Base-by-base conservation (phyloP, 768 basidiomycete genomes). In the Tubosaeta sp. region DNA sequence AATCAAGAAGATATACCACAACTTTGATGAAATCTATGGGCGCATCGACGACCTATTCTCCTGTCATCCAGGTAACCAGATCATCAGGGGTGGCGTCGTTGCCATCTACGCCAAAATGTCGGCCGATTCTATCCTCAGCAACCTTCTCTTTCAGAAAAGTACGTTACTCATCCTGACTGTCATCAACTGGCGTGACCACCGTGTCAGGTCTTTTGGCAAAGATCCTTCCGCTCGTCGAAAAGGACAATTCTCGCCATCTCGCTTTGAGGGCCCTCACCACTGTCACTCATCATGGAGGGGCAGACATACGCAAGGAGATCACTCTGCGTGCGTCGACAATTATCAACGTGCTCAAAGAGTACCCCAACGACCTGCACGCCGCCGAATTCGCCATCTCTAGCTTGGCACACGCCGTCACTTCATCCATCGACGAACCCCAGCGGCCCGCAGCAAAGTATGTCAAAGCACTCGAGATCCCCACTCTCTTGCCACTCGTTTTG, bases 61-160 rank as follows among this genome's bases (percentile, higher is more conserved):
- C 6, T 70, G 65, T 21, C 69, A 77, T 51, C 42, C 49, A 3
- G 63, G 65, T 3, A 77, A 78, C 59, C 71, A 71, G 45, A 65
- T 84, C 19, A 65, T 67, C 48, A 49, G 46, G n/a, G 82, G 80
- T 3, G 81, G 77, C 0, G 76, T 84, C 27, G 70, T 81, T 4
- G 79, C 76, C 5, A 80, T 86, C 38, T 83, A 76, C 56, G 75
- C 80, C 5, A 80, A 79, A 58, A 80, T 84, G 78, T 82, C 72
- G 30, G 73, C 70, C 0, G 83, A 84, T 59, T 71, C 79, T 1
- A 69, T 84, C 31, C 63, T 85, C 51, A 71, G 84, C 14, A 76
- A 83, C 60, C 80, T 79, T 56, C 66, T 86, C 7, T 76, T 81
- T 54, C 68, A 75, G 31, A 75, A 75, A 72, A 84, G 84, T 83